Percentiles rank a stretch among this genome's conserved stretches.
These are phyloP conservation scores for Diplocarpon mali DNA, from an alignment of 2,329 filamentous ascomycete species.

Conservation along the genomic window DNA sequence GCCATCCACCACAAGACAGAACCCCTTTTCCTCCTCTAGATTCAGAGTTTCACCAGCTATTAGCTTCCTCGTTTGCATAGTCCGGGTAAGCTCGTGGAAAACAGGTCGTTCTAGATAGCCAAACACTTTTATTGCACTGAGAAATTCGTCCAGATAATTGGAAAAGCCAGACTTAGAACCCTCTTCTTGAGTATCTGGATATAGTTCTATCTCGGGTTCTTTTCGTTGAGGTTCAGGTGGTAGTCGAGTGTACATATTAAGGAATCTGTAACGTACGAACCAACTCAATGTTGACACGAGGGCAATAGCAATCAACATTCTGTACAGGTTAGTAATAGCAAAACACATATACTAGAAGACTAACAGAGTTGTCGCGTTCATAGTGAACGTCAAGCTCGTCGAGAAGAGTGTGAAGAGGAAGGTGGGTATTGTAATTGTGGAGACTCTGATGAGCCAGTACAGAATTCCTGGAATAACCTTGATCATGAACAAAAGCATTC, in stretches of 20 bases:
- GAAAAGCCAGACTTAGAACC: conserved; percentile 82
- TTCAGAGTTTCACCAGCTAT: conserved; percentile 93
- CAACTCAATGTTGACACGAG: conserved; percentile 81
- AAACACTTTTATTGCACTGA: conserved; percentile 98
- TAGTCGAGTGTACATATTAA: conserved; percentile 93
- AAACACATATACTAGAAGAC: conserved; percentile 24
- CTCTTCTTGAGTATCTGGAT: conserved; percentile 83
- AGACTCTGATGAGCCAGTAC: conserved; percentile 75
- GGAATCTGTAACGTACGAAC: conserved; percentile 87
- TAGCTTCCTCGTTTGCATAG: conserved; percentile 95
- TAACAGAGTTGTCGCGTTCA: conserved; percentile 95
- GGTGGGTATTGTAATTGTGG: conserved; percentile 80
- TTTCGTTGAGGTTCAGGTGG: conserved; percentile 93
- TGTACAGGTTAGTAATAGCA: conserved; percentile 24
- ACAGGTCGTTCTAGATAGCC: conserved; percentile 93
- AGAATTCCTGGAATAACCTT: conserved; percentile 46
- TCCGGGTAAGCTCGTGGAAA: conserved; percentile 92
- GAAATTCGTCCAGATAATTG: conserved; percentile 96
- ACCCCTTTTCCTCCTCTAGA: conserved; percentile 94
- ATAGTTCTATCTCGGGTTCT: conserved; percentile 89
- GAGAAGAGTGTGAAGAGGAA: conserved; percentile 85
- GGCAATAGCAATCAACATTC: conserved; percentile 64
- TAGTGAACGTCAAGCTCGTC: conserved; percentile 88
- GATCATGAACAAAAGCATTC: conserved; percentile 42
- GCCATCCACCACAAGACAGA: conserved; percentile 94